Conservation (phyloP, 2,329 filamentous ascomycete genomes). For the Talaromyces sp. region DNA sequence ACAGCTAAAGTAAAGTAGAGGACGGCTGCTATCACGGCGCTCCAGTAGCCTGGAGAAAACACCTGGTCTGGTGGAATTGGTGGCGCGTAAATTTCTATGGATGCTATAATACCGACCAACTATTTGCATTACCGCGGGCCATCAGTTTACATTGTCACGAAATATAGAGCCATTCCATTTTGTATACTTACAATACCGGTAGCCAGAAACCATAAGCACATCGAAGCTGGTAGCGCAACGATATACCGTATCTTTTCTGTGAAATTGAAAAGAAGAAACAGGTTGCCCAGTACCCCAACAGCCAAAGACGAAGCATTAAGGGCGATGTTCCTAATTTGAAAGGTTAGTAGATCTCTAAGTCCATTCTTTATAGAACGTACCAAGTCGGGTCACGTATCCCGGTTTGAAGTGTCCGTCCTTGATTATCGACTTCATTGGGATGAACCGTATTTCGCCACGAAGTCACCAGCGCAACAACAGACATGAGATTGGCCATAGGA, state of each 20-base stretch:
- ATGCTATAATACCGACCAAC: constrained; percentile 61
- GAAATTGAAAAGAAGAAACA: constrained; percentile 83
- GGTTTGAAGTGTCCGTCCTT: constrained; percentile 46
- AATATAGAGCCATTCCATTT: background rate
- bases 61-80: constrained; percentile 45
- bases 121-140: constrained; percentile 26
- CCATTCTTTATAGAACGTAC: constrained; percentile 40
- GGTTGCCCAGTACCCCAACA: constrained; percentile 71
- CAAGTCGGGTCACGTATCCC: constrained; percentile 65
- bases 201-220: constrained; percentile 68
- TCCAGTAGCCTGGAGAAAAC: constrained; percentile 82
- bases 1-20: constrained; percentile 76
- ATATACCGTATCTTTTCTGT: constrained; percentile 72
- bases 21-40: constrained; percentile 71
- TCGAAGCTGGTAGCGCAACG: constrained; percentile 76
- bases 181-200: constrained; percentile 51
- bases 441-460: constrained; percentile 62
- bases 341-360: background rate
- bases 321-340: constrained; percentile 54
- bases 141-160: background rate
- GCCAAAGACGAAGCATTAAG: constrained; percentile 74
- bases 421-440: constrained; percentile 43
- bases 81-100: constrained; percentile 58
- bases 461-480: constrained; percentile 76
- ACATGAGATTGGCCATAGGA: constrained; percentile 81